Conservation (phyloP, 2,329 filamentous ascomycete genomes). For the Bipolaris bicolor region DNA sequence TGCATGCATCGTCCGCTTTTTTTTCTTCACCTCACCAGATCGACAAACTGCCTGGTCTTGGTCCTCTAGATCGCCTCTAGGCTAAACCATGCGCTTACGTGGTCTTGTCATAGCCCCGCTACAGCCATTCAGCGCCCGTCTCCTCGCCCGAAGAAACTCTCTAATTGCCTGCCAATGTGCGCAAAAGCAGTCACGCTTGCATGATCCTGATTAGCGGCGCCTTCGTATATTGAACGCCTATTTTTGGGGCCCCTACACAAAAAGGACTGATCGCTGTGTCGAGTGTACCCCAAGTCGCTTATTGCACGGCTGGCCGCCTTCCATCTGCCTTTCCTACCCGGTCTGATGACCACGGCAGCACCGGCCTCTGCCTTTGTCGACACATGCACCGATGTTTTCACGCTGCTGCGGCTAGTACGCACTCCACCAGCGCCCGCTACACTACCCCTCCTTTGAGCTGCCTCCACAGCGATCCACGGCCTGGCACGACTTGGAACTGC, state of each 20-base stretch:
- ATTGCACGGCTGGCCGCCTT: slow-evolving; percentile 27
- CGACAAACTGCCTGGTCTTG: slow-evolving; percentile 21
- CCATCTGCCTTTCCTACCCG: slow-evolving; percentile 17
- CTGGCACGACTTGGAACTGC: slow-evolving; percentile 23
- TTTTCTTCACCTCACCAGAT: slow-evolving; percentile 18
- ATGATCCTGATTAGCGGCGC: slow-evolving; percentile 18
- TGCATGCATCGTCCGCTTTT: slow-evolving; percentile 18
- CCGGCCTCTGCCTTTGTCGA: slow-evolving; percentile 11
- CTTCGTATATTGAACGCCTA: slow-evolving; percentile 27
- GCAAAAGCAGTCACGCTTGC: slow-evolving; percentile 27
- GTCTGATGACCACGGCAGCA: slow-evolving; percentile 24
- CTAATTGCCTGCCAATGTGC: slow-evolving; percentile 19
- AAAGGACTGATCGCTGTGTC: slow-evolving; percentile 27
- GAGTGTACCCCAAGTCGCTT: slow-evolving; percentile 21
- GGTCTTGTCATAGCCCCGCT: slow-evolving; percentile 16
- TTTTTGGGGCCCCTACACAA: slow-evolving; percentile 26
- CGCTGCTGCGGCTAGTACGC: slow-evolving; percentile 16
- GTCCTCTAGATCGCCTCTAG: slow-evolving; percentile 19
- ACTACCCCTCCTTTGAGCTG: slow-evolving; percentile 23
- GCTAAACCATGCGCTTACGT: slow-evolving; percentile 23
- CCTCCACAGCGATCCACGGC: slow-evolving; percentile 15
- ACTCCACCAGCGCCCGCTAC: slow-evolving; percentile 21
- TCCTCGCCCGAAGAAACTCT: slow-evolving; percentile 16
- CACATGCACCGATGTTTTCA: slow-evolving; percentile 15
- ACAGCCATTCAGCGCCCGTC: slow-evolving; percentile 18